Base-by-base conservation (phyloP, 2,329 filamentous ascomycete species). In the Monosporascus ibericus region DNA sequence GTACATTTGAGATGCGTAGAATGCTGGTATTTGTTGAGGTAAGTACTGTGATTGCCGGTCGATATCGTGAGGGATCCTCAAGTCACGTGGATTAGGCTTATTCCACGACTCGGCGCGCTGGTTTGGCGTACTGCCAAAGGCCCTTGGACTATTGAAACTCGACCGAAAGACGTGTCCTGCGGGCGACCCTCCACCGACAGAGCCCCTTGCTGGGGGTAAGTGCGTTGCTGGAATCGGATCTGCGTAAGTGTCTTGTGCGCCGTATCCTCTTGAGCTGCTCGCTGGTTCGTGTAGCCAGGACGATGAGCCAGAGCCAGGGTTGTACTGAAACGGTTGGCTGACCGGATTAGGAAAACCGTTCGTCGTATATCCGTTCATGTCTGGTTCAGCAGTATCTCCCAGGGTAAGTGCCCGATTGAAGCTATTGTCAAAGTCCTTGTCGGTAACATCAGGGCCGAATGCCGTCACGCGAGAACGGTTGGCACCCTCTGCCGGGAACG, bases 291-390 rank as follows among this genome's bases (percentile, higher is more conserved):
- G 64, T 48, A 66, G 66, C 77, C 78, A 81, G 3, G 75, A 57
- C 56, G 75, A 72, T 5, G 75, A 75, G 7, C 65, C 70, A 5
- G 75, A 75, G 7, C 65, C 70, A 1, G 76, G 73, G 55, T 80
- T 78, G 55, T 75, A 65, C 55, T 75, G 74, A 58, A 78, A 78
- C 6, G 70, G 65, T 48, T 71, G 71, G 27, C 51, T 52, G 3
- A 55, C 54, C 3, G 58, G 56, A 46, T 57, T 60, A 47, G 54
- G 62, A 30, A 59, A 54, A 11, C 58, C 60, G 48, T 58, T 64
- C 14, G 56, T 51, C 17, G 46, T 24, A 54, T 60, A 62, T 2
- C 51, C 55, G 25, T 54, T 38, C 14, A 48, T 48, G 8, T 54
- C 20, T 24, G 51, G 18, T 30, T 65, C 67, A 2, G 59, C 24